These are phyloP conservation scores for Lipomyces mesembrius DNA, from an alignment of 805 yeast genomes.

Conservation along the genomic window DNA sequence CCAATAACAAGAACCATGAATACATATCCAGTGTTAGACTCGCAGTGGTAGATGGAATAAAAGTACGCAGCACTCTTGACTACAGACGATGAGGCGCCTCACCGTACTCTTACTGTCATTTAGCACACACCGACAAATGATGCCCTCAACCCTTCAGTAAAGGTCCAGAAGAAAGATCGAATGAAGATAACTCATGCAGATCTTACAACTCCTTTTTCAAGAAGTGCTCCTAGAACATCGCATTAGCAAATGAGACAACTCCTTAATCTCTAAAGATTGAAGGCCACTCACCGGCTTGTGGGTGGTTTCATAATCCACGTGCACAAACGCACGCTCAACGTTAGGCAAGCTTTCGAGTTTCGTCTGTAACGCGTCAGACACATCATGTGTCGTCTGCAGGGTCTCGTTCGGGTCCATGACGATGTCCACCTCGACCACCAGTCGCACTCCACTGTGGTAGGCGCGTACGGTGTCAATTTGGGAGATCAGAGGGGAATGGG, in stretches of 20 bases:
- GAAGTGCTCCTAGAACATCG: constrained; percentile 5
- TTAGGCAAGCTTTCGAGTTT: constrained; percentile 65
- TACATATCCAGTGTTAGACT: too few species aligned
- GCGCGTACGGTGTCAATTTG: constrained; percentile 61
- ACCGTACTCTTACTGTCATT: too few species aligned
- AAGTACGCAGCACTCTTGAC: too few species aligned
- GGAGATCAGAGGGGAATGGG: constrained; percentile 61
- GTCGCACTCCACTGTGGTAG: constrained; percentile 66
- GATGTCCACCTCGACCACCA: constrained; percentile 66
- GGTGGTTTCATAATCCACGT: constrained; percentile 54
- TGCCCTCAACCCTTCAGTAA: too few species aligned
- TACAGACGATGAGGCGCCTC: too few species aligned
- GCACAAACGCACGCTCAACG: constrained; percentile 71
- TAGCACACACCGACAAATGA: too few species aligned
- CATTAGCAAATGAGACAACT: neutral
- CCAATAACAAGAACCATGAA: too few species aligned
- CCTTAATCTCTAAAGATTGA: neutral
- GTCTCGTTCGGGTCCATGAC: constrained; percentile 54
- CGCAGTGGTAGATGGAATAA: too few species aligned
- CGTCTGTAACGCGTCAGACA: constrained; percentile 67
- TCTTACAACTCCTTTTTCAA: constrained; percentile 11
- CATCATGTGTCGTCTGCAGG: constrained; percentile 63
- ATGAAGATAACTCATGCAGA: neutral
- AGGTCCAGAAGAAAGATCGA: too few species aligned
- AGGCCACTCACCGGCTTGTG: constrained; percentile 11